A percentile compares a stretch with the other conserved stretches of the same genome.
These are phyloP conservation scores for Sugiyamaella mastotermitis DNA, from an alignment of 805 yeast genomes.

Conservation along the genomic window DNA sequence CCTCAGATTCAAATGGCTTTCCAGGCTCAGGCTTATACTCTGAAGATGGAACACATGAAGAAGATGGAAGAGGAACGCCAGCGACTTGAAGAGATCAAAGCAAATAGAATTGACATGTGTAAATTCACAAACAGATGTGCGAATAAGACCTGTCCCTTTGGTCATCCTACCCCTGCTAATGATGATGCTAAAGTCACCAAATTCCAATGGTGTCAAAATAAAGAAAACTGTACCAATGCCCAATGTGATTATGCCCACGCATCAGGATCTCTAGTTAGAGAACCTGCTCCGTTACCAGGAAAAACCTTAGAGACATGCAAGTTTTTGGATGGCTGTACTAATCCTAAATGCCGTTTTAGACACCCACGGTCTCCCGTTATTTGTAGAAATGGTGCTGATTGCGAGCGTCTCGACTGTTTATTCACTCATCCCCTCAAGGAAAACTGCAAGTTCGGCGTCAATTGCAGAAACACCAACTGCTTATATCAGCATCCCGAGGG, in stretches of 20 bases:
- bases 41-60: not conserved
- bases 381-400: conserved; percentile 77
- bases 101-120: conserved; percentile 41
- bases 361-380: conserved; percentile 70
- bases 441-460: conserved; percentile 72
- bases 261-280: conserved; percentile 50
- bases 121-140: conserved; percentile 72
- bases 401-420: conserved; percentile 74
- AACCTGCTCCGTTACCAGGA: conserved; percentile 33
- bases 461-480: conserved; percentile 69
- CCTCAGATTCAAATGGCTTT: not conserved
- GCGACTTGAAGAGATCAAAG: conserved; percentile 46
- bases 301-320: conserved; percentile 75
- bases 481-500: conserved; percentile 64
- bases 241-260: conserved; percentile 76
- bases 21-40: not conserved
- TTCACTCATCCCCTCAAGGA: conserved; percentile 78
- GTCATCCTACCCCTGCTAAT: conserved; percentile 87
- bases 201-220: conserved; percentile 68
- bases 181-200: conserved; percentile 58
- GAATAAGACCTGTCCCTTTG: conserved; percentile 77
- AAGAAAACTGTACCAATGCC: conserved; percentile 55
- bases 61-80: conserved; percentile 1
- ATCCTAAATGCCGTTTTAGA: conserved; percentile 71
- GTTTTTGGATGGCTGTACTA: conserved; percentile 70